Evolutionary conservation across 1,284 basidiomycete species (phyloP), one percentile per base, ranked within the genome.

Genomic region (Porogramme epimiltina): DNA sequence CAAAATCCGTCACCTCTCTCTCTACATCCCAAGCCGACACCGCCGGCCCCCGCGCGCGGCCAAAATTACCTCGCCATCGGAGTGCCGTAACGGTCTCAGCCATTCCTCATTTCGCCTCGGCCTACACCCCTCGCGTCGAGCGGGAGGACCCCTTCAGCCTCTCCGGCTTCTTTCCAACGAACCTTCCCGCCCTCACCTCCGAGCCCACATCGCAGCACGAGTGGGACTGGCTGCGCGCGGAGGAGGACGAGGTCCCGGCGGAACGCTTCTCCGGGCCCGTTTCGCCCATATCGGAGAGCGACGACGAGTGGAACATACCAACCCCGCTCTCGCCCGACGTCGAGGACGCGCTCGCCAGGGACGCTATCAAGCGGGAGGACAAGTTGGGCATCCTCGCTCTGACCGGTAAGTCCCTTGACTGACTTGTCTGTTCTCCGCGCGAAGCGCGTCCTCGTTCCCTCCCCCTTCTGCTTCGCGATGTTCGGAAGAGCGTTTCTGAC

Each of bases 101-200:
- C 45, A 42, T 37, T 16, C 31, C 20, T 39, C 23, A 43, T 37
- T 26, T 45, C 42, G 42, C 45, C 24, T 45, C 52, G 16, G 42
- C 51, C 25, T 57, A 60, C 58, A 46, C 58, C 42, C 52, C 52
- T 44, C 48, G 55, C 54, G 47, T 58, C 49, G 51, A 62, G 47
- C 45, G 56, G 36, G 73, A 75, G 48, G 78, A 81, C 57, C 75
- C 79, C 6, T 81, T 81, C 68, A 78, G 66, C 61, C 68, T 82
- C 48, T 65, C 66, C 19, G 74, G 73, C 13, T 81, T 82, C 68
- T 81, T 81, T 65, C 79, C 80, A 4, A 62, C 70, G 22, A 61
- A 68, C 26, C 57, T 67, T 26, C 54, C 56, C 42, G 60, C 49
- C 44, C 56, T 52, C n/a, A 44, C 44, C 36, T 43, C 28, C 59